phyloP scores from a whole-genome alignment of 139 green algal species.

The Chara braunii region DNA sequence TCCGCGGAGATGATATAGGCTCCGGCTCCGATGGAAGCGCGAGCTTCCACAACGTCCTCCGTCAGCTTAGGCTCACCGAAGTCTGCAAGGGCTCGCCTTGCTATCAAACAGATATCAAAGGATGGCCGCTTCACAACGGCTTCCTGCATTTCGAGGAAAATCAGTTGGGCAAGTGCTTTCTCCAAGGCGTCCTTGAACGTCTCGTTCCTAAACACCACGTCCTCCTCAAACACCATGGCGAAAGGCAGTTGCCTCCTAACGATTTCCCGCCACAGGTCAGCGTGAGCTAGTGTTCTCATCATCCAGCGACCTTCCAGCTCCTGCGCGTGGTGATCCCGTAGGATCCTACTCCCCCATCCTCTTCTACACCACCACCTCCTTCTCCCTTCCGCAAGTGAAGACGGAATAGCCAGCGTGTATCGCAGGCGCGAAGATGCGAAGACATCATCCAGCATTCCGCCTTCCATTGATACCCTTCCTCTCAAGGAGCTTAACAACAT shows the following conservation, averaged over 20 bases:
- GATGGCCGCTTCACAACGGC: background rate
- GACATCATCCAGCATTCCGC: no score
- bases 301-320: no score
- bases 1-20: background rate
- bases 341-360: no score
- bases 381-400: no score
- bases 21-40: background rate
- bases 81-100: background rate
- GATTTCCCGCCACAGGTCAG: conserved; percentile 3
- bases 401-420: no score
- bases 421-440: no score
- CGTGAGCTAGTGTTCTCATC: conserved; percentile 1
- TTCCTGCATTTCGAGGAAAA: background rate
- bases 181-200: background rate
- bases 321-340: no score
- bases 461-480: no score
- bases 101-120: conserved; percentile 3
- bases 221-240: conserved; percentile 11
- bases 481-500: no score
- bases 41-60: background rate
- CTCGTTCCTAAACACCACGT: background rate
- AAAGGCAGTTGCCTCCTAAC: background rate
- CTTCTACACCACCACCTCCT: no score
- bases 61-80: conserved; percentile 4
- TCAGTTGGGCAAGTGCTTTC: background rate